Percentiles rank a stretch among this genome's conserved stretches.
phyloP scores from a whole-genome alignment of 1,284 basidiomycete genomes.

The Phellopilus nigrolimitatus region DNA sequence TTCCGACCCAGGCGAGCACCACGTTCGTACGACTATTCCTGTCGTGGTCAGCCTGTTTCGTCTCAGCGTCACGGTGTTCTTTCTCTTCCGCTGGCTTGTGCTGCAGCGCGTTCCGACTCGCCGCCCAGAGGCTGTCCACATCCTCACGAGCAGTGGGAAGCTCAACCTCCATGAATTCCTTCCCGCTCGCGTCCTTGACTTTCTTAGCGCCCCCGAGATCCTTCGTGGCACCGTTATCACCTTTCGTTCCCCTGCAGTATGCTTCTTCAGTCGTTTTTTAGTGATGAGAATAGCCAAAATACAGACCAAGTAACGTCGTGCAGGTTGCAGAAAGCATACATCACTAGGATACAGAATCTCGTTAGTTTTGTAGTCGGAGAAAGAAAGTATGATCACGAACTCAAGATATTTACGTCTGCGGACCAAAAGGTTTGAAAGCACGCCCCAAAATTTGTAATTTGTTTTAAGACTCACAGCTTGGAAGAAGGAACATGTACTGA shows the following conservation, averaged over 20 bases:
- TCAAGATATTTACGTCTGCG: slow-evolving; percentile 83
- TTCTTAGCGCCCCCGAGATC: slow-evolving; percentile 88
- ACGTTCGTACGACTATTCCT: slow-evolving; percentile 81
- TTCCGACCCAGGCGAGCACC: slow-evolving; percentile 80
- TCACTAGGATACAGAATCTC: slow-evolving; percentile 42
- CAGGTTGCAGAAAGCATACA: slow-evolving; percentile 87
- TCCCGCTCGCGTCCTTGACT: slow-evolving; percentile 75
- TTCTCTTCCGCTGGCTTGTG: slow-evolving; percentile 63
- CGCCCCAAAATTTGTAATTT: neutral
- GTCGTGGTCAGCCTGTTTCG: slow-evolving; percentile 85
- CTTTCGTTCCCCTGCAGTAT: slow-evolving; percentile 73
- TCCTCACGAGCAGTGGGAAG: slow-evolving; percentile 78
- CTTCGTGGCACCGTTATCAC: slow-evolving; percentile 81
- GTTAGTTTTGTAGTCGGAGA: neutral
- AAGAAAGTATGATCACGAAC: slow-evolving; percentile 31
- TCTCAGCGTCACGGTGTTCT: slow-evolving; percentile 81
- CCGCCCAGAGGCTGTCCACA: slow-evolving; percentile 80
- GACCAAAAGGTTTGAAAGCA: slow-evolving; percentile 20
- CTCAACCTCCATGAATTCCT: slow-evolving; percentile 83
- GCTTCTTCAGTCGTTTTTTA: slow-evolving; percentile 11
- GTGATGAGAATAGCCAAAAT: slow-evolving; percentile 1
- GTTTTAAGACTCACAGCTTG: slow-evolving; percentile 50
- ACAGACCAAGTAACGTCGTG: slow-evolving; percentile 81
- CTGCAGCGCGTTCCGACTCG: slow-evolving; percentile 63
- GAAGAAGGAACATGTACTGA: slow-evolving; percentile 78